A percentile compares a stretch with the other conserved stretches of the same genome.
phyloP scores from a whole-genome alignment of 2,329 filamentous ascomycete genomes.

The Emergomyces orientalis region DNA sequence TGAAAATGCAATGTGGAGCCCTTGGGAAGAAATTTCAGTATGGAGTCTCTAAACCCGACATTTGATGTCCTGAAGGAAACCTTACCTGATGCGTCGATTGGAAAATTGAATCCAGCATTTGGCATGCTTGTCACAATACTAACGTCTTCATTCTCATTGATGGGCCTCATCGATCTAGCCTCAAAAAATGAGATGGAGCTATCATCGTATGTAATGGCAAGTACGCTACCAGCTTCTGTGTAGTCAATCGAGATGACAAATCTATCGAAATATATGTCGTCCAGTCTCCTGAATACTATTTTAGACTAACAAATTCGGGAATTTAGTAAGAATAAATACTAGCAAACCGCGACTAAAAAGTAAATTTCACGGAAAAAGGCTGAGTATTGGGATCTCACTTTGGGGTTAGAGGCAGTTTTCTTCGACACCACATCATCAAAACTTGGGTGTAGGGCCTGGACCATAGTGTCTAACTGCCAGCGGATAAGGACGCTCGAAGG shows the following conservation, averaged over 20 bases:
- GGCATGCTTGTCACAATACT: constrained; percentile 59
- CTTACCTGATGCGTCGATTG: constrained; percentile 54
- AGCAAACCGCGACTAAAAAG: neutral
- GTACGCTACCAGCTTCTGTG: constrained; percentile 59
- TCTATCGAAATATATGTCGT: constrained; percentile 61
- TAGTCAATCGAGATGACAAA: constrained; percentile 59
- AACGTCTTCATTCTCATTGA: constrained; percentile 55
- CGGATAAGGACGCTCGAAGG: constrained; percentile 66
- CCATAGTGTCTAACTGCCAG: constrained; percentile 65
- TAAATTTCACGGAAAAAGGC: constrained; percentile 14
- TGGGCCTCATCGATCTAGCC: constrained; percentile 59
- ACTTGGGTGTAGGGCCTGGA: constrained; percentile 60
- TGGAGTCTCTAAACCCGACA: neutral
- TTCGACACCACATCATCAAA: constrained; percentile 67
- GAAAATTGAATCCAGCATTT: constrained; percentile 69
- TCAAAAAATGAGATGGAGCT: constrained; percentile 74
- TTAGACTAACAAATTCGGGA: constrained; percentile 29
- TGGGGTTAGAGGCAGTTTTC: constrained; percentile 44
- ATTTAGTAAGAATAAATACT: constrained; percentile 12
- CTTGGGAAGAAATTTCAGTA: constrained; percentile 16
- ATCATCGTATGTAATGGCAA: constrained; percentile 69
- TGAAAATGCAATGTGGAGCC: constrained; percentile 34
- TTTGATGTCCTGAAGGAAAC: neutral
- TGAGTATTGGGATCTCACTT: constrained; percentile 21
- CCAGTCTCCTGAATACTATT: constrained; percentile 52